Evolutionary conservation across 2,329 filamentous ascomycete species (phyloP).

Genomic region (Ceratocystiopsis minuta): DNA sequence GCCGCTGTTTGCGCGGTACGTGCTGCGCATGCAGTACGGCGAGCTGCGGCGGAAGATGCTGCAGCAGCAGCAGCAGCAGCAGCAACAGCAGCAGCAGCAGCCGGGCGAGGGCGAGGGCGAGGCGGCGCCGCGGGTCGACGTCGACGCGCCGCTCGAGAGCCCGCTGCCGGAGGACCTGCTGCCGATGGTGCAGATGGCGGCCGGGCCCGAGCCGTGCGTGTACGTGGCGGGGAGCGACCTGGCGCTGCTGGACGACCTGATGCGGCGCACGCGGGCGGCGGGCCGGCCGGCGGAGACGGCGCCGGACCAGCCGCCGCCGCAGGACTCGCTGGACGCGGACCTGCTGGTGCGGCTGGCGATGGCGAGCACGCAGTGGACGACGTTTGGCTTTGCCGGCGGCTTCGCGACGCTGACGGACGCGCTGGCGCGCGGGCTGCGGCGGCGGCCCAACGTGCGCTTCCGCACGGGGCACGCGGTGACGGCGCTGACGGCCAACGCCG

Average conservation of each 20-base stretch:
- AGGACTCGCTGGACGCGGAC: conserved; percentile 1
- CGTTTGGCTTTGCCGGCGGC: conserved; percentile 37
- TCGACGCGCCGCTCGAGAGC: neutral
- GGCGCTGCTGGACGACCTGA: conserved; percentile 3
- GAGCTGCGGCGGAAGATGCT: neutral
- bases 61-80: neutral
- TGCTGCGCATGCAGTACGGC: neutral
- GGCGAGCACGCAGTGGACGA: conserved; percentile 15
- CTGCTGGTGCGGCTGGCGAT: conserved; percentile 13
- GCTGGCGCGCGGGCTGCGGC: conserved; percentile 30
- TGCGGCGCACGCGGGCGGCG: neutral
- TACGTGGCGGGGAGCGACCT: conserved; percentile 3
- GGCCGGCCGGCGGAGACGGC: neutral
- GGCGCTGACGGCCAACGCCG: conserved; percentile 22
- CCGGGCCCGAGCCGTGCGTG: neutral
- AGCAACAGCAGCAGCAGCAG: neutral
- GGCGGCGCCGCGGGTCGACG: neutral
- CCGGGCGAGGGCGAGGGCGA: too few relatives aligned
- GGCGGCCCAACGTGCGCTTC: conserved; percentile 41
- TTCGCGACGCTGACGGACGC: conserved; percentile 41
- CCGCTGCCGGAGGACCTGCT: neutral
- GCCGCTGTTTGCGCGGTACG: neutral
- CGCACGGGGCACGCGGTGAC: conserved; percentile 30
- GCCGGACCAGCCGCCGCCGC: conserved; percentile 5
- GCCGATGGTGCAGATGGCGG: neutral